A percentile compares a stretch with the other conserved stretches of the same genome.
phyloP scores from a whole-genome alignment of 2,329 filamentous ascomycete genomes.

The Leptographium procerum region DNA sequence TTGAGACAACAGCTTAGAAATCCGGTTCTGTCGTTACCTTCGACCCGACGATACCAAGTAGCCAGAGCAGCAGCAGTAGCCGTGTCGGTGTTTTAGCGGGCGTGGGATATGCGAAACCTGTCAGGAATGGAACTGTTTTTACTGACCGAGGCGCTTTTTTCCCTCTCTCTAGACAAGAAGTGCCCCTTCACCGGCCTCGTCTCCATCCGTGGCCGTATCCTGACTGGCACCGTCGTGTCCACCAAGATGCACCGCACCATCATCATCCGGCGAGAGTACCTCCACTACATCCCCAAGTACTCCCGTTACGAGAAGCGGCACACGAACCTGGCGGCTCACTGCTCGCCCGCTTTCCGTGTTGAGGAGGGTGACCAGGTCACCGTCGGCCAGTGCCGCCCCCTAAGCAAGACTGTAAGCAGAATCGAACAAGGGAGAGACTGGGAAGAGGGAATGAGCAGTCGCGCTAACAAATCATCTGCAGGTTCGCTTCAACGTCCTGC shows the following conservation, averaged over 20 bases:
- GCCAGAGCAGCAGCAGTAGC: neutral
- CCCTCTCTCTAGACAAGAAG: slow-evolving; percentile 80
- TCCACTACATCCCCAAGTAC: slow-evolving; percentile 99
- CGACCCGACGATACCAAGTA: neutral
- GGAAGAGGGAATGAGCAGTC: neutral
- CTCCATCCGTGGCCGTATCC: slow-evolving; percentile 99
- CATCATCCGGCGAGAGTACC: slow-evolving; percentile 99
- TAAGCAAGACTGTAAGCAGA: slow-evolving; percentile 82
- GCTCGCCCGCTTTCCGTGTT: slow-evolving; percentile 99
- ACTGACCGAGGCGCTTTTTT: neutral
- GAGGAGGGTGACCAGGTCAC: slow-evolving; percentile 99
- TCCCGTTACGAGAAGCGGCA: slow-evolving; percentile 99
- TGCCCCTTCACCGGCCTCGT: slow-evolving; percentile 99
- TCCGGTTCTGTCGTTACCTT: no score
- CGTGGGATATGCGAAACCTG: neutral
- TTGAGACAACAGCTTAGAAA: no score
- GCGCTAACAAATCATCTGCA: slow-evolving; percentile 23
- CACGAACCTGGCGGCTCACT: slow-evolving; percentile 99
- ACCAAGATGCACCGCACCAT: slow-evolving; percentile 99
- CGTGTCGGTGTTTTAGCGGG: neutral
- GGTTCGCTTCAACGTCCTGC: slow-evolving; percentile 99
- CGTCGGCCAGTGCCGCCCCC: slow-evolving; percentile 97
- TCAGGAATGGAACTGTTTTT: neutral
- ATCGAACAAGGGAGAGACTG: neutral
- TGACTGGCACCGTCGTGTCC: slow-evolving; percentile 96